phyloP scores from a whole-genome alignment of 2,329 filamentous ascomycete genomes.

The Aspergillus sp. region DNA sequence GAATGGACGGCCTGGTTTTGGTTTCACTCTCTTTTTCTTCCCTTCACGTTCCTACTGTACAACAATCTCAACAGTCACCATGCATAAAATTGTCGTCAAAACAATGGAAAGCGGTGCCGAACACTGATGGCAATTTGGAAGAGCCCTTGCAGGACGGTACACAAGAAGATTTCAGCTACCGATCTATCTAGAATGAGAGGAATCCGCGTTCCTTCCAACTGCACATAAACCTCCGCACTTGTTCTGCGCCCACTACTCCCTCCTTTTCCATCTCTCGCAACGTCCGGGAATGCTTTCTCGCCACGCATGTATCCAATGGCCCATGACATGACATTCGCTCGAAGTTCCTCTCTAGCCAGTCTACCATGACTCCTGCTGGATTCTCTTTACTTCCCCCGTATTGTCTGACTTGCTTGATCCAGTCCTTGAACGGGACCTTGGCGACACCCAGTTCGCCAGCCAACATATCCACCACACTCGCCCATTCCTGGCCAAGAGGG shows the following conservation, averaged over 20 bases:
- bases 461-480: constrained; percentile 35
- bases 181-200: not conserved
- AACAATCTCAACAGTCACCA: too few species aligned
- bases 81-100: too few species aligned
- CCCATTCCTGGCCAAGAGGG: constrained; percentile 44
- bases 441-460: constrained; percentile 35
- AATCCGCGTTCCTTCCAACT: constrained; percentile 12
- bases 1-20: too few species aligned
- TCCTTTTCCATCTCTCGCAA: constrained; percentile 8
- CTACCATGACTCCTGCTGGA: constrained; percentile 28
- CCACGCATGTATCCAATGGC: constrained; percentile 38
- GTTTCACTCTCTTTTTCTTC: too few species aligned
- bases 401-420: constrained; percentile 39
- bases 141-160: too few species aligned
- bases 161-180: too few species aligned
- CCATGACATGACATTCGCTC: constrained; percentile 49
- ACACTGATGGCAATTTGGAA: too few species aligned
- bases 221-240: constrained; percentile 13
- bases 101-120: too few species aligned
- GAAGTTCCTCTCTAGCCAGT: constrained; percentile 36
- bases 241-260: constrained; percentile 4
- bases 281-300: constrained; percentile 35
- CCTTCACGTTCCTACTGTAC: too few species aligned
- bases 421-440: constrained; percentile 41
- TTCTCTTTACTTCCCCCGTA: constrained; percentile 24